Evolutionary conservation across 2,329 filamentous ascomycete species (phyloP).

Genomic region (Didymella exigua): DNA sequence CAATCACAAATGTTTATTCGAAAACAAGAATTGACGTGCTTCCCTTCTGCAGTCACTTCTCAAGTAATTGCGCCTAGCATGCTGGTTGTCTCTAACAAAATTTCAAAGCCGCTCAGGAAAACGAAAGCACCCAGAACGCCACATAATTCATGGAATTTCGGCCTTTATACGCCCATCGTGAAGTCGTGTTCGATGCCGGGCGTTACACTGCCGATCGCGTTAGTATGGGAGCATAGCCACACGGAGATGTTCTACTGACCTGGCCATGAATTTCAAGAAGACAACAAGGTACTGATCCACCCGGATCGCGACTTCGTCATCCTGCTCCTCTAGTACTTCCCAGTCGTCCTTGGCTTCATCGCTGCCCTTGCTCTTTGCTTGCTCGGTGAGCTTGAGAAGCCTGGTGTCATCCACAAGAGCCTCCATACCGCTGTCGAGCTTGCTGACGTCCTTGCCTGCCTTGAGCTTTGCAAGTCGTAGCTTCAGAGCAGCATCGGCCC

Average conservation of each 20-base stretch:
- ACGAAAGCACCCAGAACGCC: neutral
- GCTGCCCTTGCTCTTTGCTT: conserved; percentile 51
- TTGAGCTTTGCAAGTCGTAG: conserved; percentile 82
- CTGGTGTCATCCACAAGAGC: conserved; percentile 83
- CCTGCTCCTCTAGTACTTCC: conserved; percentile 64
- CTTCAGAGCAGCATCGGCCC: conserved; percentile 91
- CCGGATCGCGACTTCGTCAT: conserved; percentile 79
- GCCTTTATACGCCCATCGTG: conserved; percentile 82
- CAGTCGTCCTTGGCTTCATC: conserved; percentile 60
- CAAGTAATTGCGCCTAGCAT: conserved; percentile 7
- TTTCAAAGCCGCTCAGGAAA: neutral
- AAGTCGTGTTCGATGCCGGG: conserved; percentile 98
- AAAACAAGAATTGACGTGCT: neutral
- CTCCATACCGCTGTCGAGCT: conserved; percentile 71
- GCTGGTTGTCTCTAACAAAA: neutral
- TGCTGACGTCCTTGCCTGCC: conserved; percentile 61
- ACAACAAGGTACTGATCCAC: conserved; percentile 90
- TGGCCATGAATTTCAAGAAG: conserved; percentile 76
- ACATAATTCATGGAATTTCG: neutral
- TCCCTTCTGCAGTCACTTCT: neutral
- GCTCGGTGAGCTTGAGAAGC: conserved; percentile 63
- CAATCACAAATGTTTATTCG: neutral
- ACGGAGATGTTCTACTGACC: conserved; percentile 32
- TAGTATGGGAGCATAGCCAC: conserved; percentile 56
- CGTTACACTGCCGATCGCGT: conserved; percentile 77